These are phyloP conservation scores for Hypoxylon sp. DNA, from an alignment of 2,329 filamentous ascomycete genomes.

Conservation along the genomic window DNA sequence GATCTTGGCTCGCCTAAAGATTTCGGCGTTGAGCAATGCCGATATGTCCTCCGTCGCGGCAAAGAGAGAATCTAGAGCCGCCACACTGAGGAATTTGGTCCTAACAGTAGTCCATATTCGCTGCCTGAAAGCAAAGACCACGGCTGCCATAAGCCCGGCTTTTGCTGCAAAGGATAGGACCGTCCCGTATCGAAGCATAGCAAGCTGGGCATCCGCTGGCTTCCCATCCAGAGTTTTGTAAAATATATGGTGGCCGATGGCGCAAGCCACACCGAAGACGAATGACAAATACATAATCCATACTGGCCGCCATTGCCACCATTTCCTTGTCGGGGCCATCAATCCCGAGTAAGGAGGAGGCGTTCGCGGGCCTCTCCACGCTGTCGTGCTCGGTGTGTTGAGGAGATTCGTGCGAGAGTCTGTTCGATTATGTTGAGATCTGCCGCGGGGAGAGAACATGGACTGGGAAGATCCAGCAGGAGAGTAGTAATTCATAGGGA, in stretches of 20 bases:
- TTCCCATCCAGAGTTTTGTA: constrained; percentile 55
- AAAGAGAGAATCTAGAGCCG: constrained; percentile 56
- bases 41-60: constrained; percentile 53
- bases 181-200: constrained; percentile 59
- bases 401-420: constrained; percentile 43
- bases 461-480: constrained; percentile 33
- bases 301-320: constrained; percentile 57
- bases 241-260: constrained; percentile 58
- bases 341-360: constrained; percentile 42
- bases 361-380: constrained; percentile 44
- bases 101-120: constrained; percentile 55
- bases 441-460: constrained; percentile 35
- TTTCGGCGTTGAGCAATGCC: constrained; percentile 52
- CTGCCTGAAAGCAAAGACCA: constrained; percentile 55
- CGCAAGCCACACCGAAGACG: constrained; percentile 56
- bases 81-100: constrained; percentile 51
- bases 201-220: constrained; percentile 55
- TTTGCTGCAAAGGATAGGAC: constrained; percentile 59
- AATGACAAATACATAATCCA: constrained; percentile 58
- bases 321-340: constrained; percentile 32
- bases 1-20: constrained; percentile 54
- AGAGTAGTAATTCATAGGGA: constrained; percentile 26
- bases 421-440: constrained; percentile 38
- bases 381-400: constrained; percentile 37
- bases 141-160: constrained; percentile 57